Evolutionary conservation across 305 asterid genomes (phyloP), one percentile per base, ranked within the genome.

Genomic region (Fraxinus angustifolia): DNA sequence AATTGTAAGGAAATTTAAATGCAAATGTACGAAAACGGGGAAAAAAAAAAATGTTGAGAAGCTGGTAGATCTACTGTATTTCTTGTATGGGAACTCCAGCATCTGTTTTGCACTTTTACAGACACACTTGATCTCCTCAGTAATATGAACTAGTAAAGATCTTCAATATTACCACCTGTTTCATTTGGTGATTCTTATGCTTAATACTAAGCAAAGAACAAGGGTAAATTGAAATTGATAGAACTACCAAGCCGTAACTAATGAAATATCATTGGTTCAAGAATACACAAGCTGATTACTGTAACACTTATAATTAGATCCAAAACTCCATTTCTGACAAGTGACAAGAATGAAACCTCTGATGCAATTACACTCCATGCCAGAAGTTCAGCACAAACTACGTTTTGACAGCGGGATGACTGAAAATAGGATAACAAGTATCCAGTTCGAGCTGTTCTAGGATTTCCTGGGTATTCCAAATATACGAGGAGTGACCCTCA

Each of bases 401-500:
- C 42, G 82, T 79, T 50, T 73, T 80, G 62, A 86, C 74, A 67
- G 81, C 78, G 65, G 85, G 80, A 19, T 81, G 83, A 28, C 30
- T 28, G 30, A 28, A 28, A 28, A 28, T 28, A 79, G 98, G 95
- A 80, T 88, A 93, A 21, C 89, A 87, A 0, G 91, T 84, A 62
- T 95, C 98, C 42, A 93, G 83, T 79, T 93, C 95, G 10, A 95
- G 98, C 86, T 89, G 95, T 79, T 95, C 93, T 38, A 93, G 82
- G 81, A 93, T 92, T 75, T 90, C 88, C 60, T 88, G 91, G 50
- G 95, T 86, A 84, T 89, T 83, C 96, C 97, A 95, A 48, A 93
- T 85, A 82, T 95, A 95, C 73, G 97, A 88, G 19, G 98, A 95
- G 90, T 95, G 99, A n/a, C 99, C 98, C 42, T 93, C 99, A 2